phyloP scores from a whole-genome alignment of 129 eudicot genomes.

The sunflower (Helianthus annuus) region DNA sequence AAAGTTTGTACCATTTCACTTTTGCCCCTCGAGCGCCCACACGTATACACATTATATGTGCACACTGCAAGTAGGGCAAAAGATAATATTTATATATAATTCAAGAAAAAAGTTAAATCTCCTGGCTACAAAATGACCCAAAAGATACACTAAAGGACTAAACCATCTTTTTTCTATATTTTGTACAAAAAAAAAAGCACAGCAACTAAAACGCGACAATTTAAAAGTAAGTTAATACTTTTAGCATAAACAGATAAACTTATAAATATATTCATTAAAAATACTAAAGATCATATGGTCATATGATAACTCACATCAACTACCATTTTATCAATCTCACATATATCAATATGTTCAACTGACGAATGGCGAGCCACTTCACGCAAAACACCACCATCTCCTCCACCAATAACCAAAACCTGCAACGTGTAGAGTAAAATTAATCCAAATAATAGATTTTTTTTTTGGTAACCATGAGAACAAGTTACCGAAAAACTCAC shows the following conservation, averaged over 20 bases:
- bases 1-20: too few species aligned
- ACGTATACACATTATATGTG: too few species aligned
- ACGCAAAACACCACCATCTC: constrained; percentile 97
- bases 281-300: background rate
- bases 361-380: constrained; percentile 95
- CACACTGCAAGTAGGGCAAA: too few species aligned
- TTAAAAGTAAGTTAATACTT: background rate
- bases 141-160: background rate
- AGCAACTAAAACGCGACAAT: background rate
- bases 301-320: constrained; percentile 71
- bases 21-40: too few species aligned
- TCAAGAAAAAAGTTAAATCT: background rate
- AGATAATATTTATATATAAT: background rate
- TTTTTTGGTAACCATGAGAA: background rate
- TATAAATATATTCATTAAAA: too few species aligned
- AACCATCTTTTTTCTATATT: background rate
- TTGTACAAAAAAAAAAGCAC: background rate
- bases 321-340: constrained; percentile 98
- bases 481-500: background rate
- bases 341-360: constrained; percentile 85
- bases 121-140: background rate
- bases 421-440: constrained; percentile 20
- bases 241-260: background rate
- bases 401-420: constrained; percentile 99
- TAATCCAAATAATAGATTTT: background rate